Conservation (phyloP, 352 stramenopile species). For the Aphanomyces euteiches region DNA sequence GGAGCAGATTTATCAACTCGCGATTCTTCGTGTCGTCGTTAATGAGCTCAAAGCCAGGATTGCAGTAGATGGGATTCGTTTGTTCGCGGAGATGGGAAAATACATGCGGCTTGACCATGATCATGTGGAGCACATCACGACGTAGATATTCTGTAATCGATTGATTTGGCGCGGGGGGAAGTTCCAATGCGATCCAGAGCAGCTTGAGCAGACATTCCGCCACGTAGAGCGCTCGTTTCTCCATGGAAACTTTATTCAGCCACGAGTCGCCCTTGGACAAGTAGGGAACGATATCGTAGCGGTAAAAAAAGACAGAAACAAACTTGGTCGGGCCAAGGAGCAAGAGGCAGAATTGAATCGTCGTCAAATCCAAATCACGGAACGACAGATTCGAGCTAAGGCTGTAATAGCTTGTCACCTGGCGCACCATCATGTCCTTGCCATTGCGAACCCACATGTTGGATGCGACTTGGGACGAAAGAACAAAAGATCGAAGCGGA, state of each 20-base stretch:
- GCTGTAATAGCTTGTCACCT: slow-evolving; percentile 71
- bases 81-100: slow-evolving; percentile 76
- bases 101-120: slow-evolving; percentile 67
- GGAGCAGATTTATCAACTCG: slow-evolving; percentile 16
- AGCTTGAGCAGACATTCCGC: slow-evolving; percentile 54
- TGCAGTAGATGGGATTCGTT: slow-evolving; percentile 53
- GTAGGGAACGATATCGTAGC: slow-evolving; percentile 50
- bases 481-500: slow-evolving; percentile 65
- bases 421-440: slow-evolving; percentile 68
- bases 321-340: slow-evolving; percentile 66
- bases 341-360: slow-evolving; percentile 60
- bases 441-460: slow-evolving; percentile 83
- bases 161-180: slow-evolving; percentile 52
- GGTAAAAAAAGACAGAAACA: slow-evolving; percentile 75
- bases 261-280: slow-evolving; percentile 37
- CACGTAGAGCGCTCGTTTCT: slow-evolving; percentile 24
- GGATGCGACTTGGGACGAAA: slow-evolving; percentile 72
- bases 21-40: slow-evolving; percentile 26
- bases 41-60: neutral
- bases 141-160: slow-evolving; percentile 61
- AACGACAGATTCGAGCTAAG: slow-evolving; percentile 33
- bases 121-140: slow-evolving; percentile 82
- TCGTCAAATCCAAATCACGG: slow-evolving; percentile 68
- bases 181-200: slow-evolving; percentile 83
- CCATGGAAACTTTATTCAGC: slow-evolving; percentile 40